Percentiles rank a stretch among this genome's conserved stretches.
Evolutionary conservation across 495 filamentous ascomycete species (phyloP).

Genomic region (Massariosphaeria phaeospora): DNA sequence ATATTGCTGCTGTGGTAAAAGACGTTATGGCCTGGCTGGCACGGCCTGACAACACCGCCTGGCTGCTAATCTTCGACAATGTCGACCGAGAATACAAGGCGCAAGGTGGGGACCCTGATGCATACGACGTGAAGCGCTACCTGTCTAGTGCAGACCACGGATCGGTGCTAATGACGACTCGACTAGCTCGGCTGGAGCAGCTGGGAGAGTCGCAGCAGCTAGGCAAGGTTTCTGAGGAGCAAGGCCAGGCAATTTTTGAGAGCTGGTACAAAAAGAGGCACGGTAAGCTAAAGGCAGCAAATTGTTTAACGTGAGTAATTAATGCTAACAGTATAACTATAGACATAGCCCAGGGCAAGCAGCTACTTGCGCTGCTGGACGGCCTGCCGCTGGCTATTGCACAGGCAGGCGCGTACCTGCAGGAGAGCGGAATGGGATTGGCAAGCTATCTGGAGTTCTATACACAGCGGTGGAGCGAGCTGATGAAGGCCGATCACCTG

Average conservation of each 20-base stretch:
- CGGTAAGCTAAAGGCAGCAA: constrained; percentile 4
- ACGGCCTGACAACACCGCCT: constrained; percentile 32
- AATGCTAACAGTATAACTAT: constrained; percentile 5
- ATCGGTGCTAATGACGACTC: constrained; percentile 45
- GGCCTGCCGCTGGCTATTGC: constrained; percentile 36
- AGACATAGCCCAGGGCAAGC: constrained; percentile 13
- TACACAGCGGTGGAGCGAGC: constrained; percentile 14
- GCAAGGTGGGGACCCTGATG: constrained; percentile 19
- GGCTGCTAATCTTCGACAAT: constrained; percentile 40
- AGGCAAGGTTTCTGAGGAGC: constrained; percentile 28
- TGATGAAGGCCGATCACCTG: constrained; percentile 3
- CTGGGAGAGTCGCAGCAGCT: constrained; percentile 23
- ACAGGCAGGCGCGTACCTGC: constrained; percentile 33
- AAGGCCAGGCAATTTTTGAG: constrained; percentile 26
- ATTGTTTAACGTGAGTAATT: neutral
- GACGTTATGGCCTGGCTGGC: constrained; percentile 41
- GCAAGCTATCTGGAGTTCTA: constrained; percentile 15
- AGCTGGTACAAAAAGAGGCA: constrained; percentile 15
- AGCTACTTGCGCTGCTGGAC: constrained; percentile 24
- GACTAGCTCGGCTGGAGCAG: constrained; percentile 33
- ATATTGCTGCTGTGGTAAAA: constrained; percentile 31
- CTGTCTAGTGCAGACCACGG: constrained; percentile 40
- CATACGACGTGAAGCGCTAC: constrained; percentile 40
- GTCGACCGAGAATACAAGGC: constrained; percentile 28
- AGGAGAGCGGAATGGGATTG: constrained; percentile 8